A percentile compares a stretch with the other conserved stretches of the same genome.
phyloP scores from a whole-genome alignment of 2,329 filamentous ascomycete species.

The Penicillium polonicum region DNA sequence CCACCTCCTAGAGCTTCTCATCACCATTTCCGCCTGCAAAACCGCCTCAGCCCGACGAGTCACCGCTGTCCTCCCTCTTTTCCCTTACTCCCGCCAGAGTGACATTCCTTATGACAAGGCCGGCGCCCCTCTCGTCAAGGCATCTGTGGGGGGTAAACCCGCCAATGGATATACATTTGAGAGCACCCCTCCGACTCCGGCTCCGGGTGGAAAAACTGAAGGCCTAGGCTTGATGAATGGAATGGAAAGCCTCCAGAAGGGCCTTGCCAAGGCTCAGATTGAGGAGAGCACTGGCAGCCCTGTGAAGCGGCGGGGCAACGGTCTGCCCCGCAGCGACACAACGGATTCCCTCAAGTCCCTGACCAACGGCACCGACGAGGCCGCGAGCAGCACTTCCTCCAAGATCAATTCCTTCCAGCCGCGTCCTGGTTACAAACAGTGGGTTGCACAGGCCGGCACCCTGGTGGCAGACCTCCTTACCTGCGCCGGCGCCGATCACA shows the following conservation, averaged over 20 bases:
- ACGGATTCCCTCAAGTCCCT: constrained; percentile 40
- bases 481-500: constrained; percentile 92
- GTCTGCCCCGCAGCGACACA: constrained; percentile 40
- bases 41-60: constrained; percentile 88
- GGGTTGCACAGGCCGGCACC: constrained; percentile 96
- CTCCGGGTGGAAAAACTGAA: constrained; percentile 66
- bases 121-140: constrained; percentile 80
- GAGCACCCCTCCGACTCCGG: constrained; percentile 83
- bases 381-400: constrained; percentile 56
- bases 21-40: constrained; percentile 98
- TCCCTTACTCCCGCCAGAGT: constrained; percentile 94
- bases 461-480: constrained; percentile 91
- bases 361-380: constrained; percentile 60
- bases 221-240: constrained; percentile 66
- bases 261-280: constrained; percentile 66
- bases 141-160: constrained; percentile 45
- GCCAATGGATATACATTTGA: constrained; percentile 77
- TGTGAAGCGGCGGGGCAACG: constrained; percentile 46
- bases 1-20: constrained; percentile 92
- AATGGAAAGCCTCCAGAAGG: constrained; percentile 68
- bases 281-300: constrained; percentile 51
- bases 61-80: constrained; percentile 89
- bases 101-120: constrained; percentile 96
- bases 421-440: constrained; percentile 94
- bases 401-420: constrained; percentile 67